Evolutionary conservation across 2,329 filamentous ascomycete species (phyloP).

Genomic region (Beauveria pseudobassiana): DNA sequence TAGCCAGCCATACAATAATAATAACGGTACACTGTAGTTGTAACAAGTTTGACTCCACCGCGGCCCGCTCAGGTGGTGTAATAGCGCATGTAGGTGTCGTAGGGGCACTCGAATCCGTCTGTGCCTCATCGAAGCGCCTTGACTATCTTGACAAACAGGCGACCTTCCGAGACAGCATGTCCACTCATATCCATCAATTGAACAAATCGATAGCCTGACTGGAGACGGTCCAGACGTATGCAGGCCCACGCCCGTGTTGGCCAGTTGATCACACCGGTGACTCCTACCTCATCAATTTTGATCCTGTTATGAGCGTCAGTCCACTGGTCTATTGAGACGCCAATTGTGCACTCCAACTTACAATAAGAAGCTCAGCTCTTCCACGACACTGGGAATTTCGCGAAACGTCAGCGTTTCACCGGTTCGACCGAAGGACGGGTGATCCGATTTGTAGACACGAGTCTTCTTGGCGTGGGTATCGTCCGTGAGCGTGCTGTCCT

Average conservation of each 20-base stretch:
- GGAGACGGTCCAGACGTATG: constrained; percentile 51
- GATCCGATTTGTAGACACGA: constrained; percentile 44
- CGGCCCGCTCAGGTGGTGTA: too few species aligned
- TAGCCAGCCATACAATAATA: not conserved
- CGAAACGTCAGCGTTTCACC: constrained; percentile 52
- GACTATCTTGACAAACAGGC: constrained; percentile 45
- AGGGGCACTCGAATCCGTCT: not conserved
- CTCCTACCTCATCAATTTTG: constrained; percentile 42
- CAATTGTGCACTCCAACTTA: constrained; percentile 32
- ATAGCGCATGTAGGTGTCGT: too few species aligned
- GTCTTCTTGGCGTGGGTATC: constrained; percentile 55
- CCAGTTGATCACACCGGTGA: constrained; percentile 27
- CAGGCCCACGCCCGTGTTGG: constrained; percentile 48
- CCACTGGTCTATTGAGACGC: not conserved
- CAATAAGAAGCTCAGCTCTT: constrained; percentile 67
- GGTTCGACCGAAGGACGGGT: constrained; percentile 53
- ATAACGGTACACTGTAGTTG: not conserved
- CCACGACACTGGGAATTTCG: constrained; percentile 51
- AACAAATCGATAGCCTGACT: constrained; percentile 47
- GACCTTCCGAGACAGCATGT: constrained; percentile 35
- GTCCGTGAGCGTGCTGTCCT: constrained; percentile 31
- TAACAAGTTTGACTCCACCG: not conserved
- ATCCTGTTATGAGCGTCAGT: constrained; percentile 31
- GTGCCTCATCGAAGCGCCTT: constrained; percentile 31
- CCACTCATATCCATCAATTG: constrained; percentile 40